Evolutionary conservation across 2,329 filamentous ascomycete species (phyloP).

Genomic region (Meredithiella fracta): DNA sequence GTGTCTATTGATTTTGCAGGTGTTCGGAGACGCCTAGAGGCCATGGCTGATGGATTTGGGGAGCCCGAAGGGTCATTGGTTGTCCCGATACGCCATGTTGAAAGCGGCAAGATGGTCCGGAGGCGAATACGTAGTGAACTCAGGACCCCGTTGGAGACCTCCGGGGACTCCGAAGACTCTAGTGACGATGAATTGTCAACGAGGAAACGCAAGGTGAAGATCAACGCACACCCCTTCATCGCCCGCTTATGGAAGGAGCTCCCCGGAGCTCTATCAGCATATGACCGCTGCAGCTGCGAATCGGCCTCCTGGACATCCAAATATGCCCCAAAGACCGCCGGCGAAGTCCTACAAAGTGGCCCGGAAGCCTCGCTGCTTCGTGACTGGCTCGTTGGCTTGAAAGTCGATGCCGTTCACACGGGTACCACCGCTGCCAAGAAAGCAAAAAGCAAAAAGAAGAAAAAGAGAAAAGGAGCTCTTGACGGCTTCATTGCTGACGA

Average conservation of each 20-base stretch:
- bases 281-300: conserved; percentile 66
- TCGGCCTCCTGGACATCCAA: conserved; percentile 62
- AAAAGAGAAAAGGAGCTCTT: conserved; percentile 45
- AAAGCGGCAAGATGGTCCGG: conserved; percentile 40
- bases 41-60: conserved; percentile 25
- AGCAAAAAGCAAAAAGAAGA: conserved; percentile 28
- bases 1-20: conserved; percentile 18
- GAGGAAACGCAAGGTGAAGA: not conserved
- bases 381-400: conserved; percentile 65
- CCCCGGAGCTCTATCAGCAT: conserved; percentile 50
- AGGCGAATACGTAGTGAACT: conserved; percentile 31
- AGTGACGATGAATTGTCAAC: conserved; percentile 24
- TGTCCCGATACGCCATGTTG: conserved; percentile 38
- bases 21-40: conserved; percentile 20
- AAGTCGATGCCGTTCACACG: conserved; percentile 59
- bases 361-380: conserved; percentile 54
- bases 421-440: conserved; percentile 25
- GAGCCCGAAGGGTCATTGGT: conserved; percentile 34
- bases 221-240: conserved; percentile 39
- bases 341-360: conserved; percentile 59
- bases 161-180: not conserved
- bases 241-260: conserved; percentile 43
- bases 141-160: conserved; percentile 18
- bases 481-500: conserved; percentile 75
- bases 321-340: conserved; percentile 55